Evolutionary conservation across 371 early-diverging fungal species (phyloP).

Genomic region (Actinomortierella wolfii): DNA sequence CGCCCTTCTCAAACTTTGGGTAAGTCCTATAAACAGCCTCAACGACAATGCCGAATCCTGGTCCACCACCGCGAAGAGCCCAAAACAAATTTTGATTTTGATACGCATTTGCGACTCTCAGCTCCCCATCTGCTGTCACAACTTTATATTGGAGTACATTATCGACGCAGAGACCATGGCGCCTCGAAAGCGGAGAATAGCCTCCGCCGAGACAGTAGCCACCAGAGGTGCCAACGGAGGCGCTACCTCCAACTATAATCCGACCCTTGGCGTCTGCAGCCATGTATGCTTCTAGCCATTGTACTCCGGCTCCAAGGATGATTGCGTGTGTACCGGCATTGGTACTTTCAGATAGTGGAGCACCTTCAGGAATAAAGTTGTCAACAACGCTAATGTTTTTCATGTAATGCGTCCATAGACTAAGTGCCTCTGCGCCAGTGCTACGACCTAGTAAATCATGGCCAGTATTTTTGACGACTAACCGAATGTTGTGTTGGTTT

Average conservation of each 20-base stretch:
- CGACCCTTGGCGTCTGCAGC: constrained; percentile 12
- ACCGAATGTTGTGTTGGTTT: constrained; percentile 23
- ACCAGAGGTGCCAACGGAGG: constrained; percentile 27
- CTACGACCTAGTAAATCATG: constrained; percentile 46
- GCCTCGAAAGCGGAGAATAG: constrained; percentile 27
- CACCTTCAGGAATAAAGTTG: constrained; percentile 16
- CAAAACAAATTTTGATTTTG: constrained; percentile 55
- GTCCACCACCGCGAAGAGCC: constrained; percentile 62
- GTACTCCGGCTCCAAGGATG: constrained; percentile 17
- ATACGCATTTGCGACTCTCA: constrained; percentile 42
- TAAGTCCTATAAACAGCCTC: constrained; percentile 30
- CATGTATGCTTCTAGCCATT: constrained; percentile 24
- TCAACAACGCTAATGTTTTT: constrained; percentile 32
- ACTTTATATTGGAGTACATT: constrained; percentile 51
- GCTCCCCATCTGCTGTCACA: constrained; percentile 49
- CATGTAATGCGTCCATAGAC: constrained; percentile 47
- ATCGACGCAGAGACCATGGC: constrained; percentile 53
- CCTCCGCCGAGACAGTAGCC: constrained; percentile 48
- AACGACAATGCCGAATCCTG: constrained; percentile 49
- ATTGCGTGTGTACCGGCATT: constrained; percentile 5
- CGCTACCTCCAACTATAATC: constrained; percentile 37
- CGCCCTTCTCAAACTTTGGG: constrained; percentile 16
- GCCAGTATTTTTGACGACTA: constrained; percentile 50
- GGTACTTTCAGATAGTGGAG: constrained; percentile 1
- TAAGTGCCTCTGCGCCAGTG: constrained; percentile 38